Percentiles rank a stretch among this genome's conserved stretches.
These are phyloP conservation scores for Skeletonema marinoi DNA, from an alignment of 108 stramenopile genomes.

Conservation along the genomic window DNA sequence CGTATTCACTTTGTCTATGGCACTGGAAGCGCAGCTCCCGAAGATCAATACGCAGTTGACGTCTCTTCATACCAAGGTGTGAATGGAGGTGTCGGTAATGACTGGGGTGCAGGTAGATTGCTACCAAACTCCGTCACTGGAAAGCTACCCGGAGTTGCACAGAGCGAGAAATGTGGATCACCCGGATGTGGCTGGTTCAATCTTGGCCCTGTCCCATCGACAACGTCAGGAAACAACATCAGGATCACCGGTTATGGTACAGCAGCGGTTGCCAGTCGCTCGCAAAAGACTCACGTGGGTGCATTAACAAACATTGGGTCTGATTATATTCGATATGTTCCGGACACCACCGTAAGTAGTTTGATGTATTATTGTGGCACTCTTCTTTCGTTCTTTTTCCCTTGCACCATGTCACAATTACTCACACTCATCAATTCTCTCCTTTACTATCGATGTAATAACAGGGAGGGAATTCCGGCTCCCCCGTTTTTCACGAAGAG, in stretches of 20 bases:
- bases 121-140: background rate
- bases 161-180: constrained; percentile 6
- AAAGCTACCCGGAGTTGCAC: constrained; percentile 9
- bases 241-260: constrained; percentile 10
- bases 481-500: background rate
- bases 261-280: background rate
- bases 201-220: constrained; percentile 4
- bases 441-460: background rate
- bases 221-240: constrained; percentile 4
- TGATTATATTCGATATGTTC: background rate
- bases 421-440: background rate
- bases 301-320: background rate
- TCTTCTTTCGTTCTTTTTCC: background rate
- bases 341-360: background rate
- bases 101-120: constrained; percentile 5
- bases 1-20: constrained; percentile 4
- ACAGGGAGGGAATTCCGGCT: constrained; percentile 10
- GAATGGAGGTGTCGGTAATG: background rate
- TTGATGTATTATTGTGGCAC: background rate
- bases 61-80: background rate
- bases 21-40: background rate
- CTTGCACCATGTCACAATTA: background rate
- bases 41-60: constrained; percentile 12
- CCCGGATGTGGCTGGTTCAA: constrained; percentile 11
- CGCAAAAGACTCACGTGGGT: background rate